phyloP scores from a whole-genome alignment of 495 filamentous ascomycete species.

The Thermothielavioides terrestris region DNA sequence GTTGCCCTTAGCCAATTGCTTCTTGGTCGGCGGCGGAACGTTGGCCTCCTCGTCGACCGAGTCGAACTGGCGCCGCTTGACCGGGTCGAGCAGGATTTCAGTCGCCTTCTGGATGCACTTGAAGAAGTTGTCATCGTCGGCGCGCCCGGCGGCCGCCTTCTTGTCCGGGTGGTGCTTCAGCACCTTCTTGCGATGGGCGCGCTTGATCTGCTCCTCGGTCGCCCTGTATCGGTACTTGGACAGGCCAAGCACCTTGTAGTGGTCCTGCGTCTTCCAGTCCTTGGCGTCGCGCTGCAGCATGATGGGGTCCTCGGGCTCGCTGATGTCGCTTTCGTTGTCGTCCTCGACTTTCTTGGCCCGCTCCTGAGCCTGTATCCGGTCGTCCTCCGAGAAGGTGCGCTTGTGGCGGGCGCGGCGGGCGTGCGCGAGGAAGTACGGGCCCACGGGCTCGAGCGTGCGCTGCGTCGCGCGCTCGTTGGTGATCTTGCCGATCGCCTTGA shows the following conservation, averaged over 20 bases:
- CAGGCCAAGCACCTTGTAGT: slow-evolving; percentile 93
- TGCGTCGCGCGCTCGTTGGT: slow-evolving; percentile 55
- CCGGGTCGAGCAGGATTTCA: slow-evolving; percentile 84
- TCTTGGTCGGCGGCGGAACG: slow-evolving; percentile 85
- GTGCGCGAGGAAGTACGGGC: slow-evolving; percentile 95
- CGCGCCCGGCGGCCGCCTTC: slow-evolving; percentile 79
- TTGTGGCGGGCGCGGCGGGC: slow-evolving; percentile 92
- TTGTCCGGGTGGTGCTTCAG: slow-evolving; percentile 98
- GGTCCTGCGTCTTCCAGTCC: slow-evolving; percentile 99
- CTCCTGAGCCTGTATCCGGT: slow-evolving; percentile 89
- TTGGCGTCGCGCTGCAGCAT: slow-evolving; percentile 90
- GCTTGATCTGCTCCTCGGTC: slow-evolving; percentile 96
- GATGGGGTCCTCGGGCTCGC: slow-evolving; percentile 83
- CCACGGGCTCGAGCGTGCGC: slow-evolving; percentile 87
- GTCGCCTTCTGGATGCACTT: slow-evolving; percentile 99
- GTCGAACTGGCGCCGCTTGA: slow-evolving; percentile 91
- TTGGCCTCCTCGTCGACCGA: slow-evolving; percentile 91
- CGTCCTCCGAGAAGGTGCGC: slow-evolving; percentile 97
- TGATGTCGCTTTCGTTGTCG: slow-evolving; percentile 80
- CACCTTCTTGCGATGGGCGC: slow-evolving; percentile 98
- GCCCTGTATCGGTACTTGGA: slow-evolving; percentile 84
- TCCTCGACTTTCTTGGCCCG: slow-evolving; percentile 94
- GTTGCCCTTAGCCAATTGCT: slow-evolving; percentile 70
- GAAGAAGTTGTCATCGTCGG: slow-evolving; percentile 97
- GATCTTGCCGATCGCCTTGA: slow-evolving; percentile 66